Evolutionary conservation across 1,284 basidiomycete genomes (phyloP), one percentile per base, ranked within the genome.

Genomic region (Sporisorium exsertum): DNA sequence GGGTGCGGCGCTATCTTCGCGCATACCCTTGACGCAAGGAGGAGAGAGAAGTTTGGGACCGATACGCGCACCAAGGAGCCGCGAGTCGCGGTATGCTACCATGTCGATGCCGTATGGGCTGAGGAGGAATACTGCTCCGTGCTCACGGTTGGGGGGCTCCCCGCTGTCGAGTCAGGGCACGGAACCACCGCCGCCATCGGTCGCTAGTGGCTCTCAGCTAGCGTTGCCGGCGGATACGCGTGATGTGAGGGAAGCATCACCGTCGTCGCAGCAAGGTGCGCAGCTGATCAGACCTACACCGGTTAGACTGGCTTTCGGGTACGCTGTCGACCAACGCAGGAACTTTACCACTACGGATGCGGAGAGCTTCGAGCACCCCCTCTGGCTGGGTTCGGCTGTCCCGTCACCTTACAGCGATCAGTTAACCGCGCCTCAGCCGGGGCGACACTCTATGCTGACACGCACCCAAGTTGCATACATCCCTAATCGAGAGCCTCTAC

Each of bases 21-120:
- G 7, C 13, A 3, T 37, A 15, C 35, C 35, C 15, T 7, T 37
- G 15, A 15, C 26, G 29, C 29, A 32, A 13, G 20, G 37, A 37
- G 26, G 29, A 3, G 47, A 18, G 16, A 27, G 26, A 7, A 54
- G 42, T 13, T 26, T 62, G 32, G 66, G 66, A 2, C 66, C 66
- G n/a, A 59, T 58, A 15, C 26, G 66, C 22, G 37, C 27, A 22
- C 13, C 12, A 4, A 63, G 46, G 40, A 43, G 27, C 1, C 50
- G 60, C 13, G 60, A 63, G 7, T 5, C 20, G 24, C 13, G 66
- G 22, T 63, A 59, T 20, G 45, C 64, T 1, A 60, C 29, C 29
- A n/a, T 22, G 29, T 42, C 66, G 6, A 50, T 46, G 45, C 66
- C 66, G 6, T 69, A 59, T 20, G 66, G 52, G 32, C 16, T 46